Evolutionary conservation across 2,329 filamentous ascomycete species (phyloP).

Genomic region (Fusarium piperis): DNA sequence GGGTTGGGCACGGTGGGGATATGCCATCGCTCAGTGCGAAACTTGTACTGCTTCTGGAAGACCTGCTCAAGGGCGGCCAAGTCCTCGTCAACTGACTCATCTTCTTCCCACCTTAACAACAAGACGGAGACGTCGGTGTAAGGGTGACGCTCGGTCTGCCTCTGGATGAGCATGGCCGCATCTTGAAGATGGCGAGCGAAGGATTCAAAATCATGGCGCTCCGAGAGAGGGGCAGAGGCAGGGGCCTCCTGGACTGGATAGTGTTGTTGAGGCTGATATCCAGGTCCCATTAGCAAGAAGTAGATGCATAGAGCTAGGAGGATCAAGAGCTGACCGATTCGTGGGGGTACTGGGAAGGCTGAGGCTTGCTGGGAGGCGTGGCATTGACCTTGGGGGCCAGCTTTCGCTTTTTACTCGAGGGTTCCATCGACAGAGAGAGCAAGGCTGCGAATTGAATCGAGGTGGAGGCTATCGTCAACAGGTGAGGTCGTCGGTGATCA

Average conservation of each 20-base stretch:
- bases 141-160: constrained; percentile 66
- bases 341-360: constrained; percentile 46
- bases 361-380: constrained; percentile 43
- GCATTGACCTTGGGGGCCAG: constrained; percentile 55
- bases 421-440: constrained; percentile 50
- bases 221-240: constrained; percentile 49
- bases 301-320: constrained; percentile 24
- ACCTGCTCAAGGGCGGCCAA: constrained; percentile 65
- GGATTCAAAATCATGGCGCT: constrained; percentile 71
- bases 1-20: constrained; percentile 69
- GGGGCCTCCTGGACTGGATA: constrained; percentile 52
- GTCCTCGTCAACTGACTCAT: constrained; percentile 63
- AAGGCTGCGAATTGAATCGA: constrained; percentile 21
- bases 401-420: constrained; percentile 55
- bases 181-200: constrained; percentile 75
- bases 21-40: constrained; percentile 67
- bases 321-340: constrained; percentile 48
- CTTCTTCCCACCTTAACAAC: constrained; percentile 71
- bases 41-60: constrained; percentile 69
- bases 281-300: constrained; percentile 34
- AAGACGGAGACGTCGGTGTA: constrained; percentile 70
- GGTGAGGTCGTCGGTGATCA: constrained; percentile 30
- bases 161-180: constrained; percentile 73
- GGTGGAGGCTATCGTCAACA: constrained; percentile 31
- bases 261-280: constrained; percentile 44